Percentiles rank a stretch among this genome's conserved stretches.
Evolutionary conservation across 1,139 yeast species (phyloP).

Genomic region (Candida glucosophila): DNA sequence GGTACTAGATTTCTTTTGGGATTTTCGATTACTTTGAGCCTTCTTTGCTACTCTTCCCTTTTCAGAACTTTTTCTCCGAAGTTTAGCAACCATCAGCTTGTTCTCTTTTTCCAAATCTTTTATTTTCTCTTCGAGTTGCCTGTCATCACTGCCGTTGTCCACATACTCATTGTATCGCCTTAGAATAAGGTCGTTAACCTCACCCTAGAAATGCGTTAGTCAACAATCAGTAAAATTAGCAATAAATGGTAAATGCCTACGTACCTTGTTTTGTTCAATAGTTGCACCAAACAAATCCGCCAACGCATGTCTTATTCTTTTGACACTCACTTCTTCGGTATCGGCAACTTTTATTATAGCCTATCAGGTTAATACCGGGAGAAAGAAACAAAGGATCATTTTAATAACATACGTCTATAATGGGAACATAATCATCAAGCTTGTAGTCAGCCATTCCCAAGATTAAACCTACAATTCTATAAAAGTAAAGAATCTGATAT

Average conservation of each 20-base stretch:
- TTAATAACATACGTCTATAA: slow-evolving; percentile 52
- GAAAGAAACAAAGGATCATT: background rate
- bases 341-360: slow-evolving; percentile 73
- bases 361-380: slow-evolving; percentile 25
- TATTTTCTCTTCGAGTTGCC: slow-evolving; percentile 19
- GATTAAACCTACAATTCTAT: too few species aligned
- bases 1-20: background rate
- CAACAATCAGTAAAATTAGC: background rate
- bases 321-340: slow-evolving; percentile 63
- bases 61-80: too few species aligned
- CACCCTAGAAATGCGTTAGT: slow-evolving; percentile 23
- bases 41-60: slow-evolving; percentile 2
- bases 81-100: too few species aligned
- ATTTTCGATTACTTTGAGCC: slow-evolving; percentile 3
- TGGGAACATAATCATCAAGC: slow-evolving; percentile 42
- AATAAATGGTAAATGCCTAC: slow-evolving; percentile 8
- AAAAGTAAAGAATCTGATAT: too few species aligned
- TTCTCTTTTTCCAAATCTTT: slow-evolving; percentile 5
- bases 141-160: slow-evolving; percentile 34
- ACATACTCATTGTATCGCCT: slow-evolving; percentile 46
- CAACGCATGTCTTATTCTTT: slow-evolving; percentile 59
- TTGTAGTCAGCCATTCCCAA: too few species aligned
- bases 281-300: slow-evolving; percentile 59
- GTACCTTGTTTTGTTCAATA: slow-evolving; percentile 40
- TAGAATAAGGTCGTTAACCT: slow-evolving; percentile 52